These are phyloP conservation scores for Schizophyllum amplum DNA, from an alignment of 1,284 basidiomycete species.

Conservation along the genomic window DNA sequence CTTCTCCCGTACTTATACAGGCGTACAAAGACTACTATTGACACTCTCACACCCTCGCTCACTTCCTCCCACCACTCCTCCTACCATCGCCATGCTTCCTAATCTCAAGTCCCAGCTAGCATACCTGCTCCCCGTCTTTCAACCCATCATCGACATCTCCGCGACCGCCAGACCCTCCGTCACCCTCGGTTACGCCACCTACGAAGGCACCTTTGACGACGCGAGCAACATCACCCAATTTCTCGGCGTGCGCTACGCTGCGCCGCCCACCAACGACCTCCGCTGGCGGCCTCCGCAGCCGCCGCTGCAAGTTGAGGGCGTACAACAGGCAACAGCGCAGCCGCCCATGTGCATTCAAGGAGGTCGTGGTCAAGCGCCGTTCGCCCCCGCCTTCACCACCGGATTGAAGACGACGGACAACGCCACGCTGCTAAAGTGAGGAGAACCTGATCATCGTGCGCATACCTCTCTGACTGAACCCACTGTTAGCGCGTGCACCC, in stretches of 20 bases:
- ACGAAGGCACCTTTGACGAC: conserved; percentile 20
- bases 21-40: too few species aligned
- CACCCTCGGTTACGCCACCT: conserved; percentile 5
- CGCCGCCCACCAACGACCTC: conserved; percentile 19
- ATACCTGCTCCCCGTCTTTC: too few species aligned
- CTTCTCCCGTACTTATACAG: too few species aligned
- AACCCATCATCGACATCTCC: not conserved
- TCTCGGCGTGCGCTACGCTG: conserved; percentile 25
- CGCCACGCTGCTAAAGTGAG: not conserved
- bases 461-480: not conserved
- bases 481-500: not conserved
- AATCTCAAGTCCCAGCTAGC: too few species aligned
- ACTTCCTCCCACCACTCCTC: too few species aligned
- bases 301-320: not conserved
- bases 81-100: too few species aligned
- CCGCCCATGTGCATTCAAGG: conserved; percentile 5
- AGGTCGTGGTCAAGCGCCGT: too few species aligned
- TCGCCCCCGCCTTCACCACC: not conserved
- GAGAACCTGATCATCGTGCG: not conserved
- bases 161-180: not conserved
- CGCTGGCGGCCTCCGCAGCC: not conserved
- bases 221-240: conserved; percentile 20
- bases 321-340: not conserved
- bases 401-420: not conserved
- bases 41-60: too few species aligned